Evolutionary conservation across 768 basidiomycete species (phyloP), one percentile per base, ranked within the genome.

Genomic region (Stropharia rugosoannulata): DNA sequence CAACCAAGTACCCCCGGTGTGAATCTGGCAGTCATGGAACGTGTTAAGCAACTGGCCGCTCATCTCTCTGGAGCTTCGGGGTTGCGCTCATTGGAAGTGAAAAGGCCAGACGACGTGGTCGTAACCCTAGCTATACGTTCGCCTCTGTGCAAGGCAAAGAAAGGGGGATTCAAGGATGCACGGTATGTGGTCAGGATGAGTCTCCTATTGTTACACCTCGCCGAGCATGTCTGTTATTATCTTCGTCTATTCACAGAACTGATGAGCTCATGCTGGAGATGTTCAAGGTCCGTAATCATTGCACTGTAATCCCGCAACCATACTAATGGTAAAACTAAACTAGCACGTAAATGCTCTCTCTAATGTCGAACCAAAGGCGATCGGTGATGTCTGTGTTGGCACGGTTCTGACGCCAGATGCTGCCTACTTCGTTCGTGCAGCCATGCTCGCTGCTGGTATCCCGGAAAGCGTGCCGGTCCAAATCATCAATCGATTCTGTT

Each of bases 191-290:
- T 32, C 29, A 6, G 29, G 29, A 32, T 22, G 22, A 4, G 22
- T 22, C 22, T 6, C 38, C 19, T 25, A 40, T 19, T 19, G 6
- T 10, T 48, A 22, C 16, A 0, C 13, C 16, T 2, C 4, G 15
- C 13, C 12, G 41, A 6, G 9, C 22, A 10, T 36, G 18, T n/a
- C 16, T 18, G 8, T 40, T 15, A 38, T 15, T 5, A 54, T 55
- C 36, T 44, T 52, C 29, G 29, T 39, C 48, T 22, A 52, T 53
- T 37, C 43, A 15, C 43, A 89, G 89, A 61, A 86, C 81, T 18
- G 92, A 94, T 57, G 92, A 93, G 61, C 76, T 92, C 49, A 78
- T 94, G 73, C 75, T 87, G 12, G 87, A 92, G 68, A 90, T 91
- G 75, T 90, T 89, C 78, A 86, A 85, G 77, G 89, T 84, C 58